A percentile compares a stretch with the other conserved stretches of the same genome.
Conservation (phyloP, 2,329 filamentous ascomycete species). For the Xylaria sp. region DNA sequence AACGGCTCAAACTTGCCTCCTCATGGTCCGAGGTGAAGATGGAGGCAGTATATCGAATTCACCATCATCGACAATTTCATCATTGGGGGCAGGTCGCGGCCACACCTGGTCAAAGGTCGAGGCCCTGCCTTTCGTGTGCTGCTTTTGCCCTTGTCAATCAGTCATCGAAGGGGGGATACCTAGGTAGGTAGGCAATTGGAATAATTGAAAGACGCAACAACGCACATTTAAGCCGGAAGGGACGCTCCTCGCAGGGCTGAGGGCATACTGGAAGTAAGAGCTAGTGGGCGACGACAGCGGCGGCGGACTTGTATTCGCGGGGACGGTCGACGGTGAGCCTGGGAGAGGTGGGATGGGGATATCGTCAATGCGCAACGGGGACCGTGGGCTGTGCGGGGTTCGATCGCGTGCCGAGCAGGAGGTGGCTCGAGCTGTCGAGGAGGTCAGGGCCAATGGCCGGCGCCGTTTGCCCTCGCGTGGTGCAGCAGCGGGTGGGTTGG, state of each 20-base stretch:
- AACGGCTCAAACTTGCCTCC: constrained; percentile 20
- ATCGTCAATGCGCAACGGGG: constrained; percentile 16
- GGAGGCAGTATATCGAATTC: constrained; percentile 10
- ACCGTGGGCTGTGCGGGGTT: constrained; percentile 21
- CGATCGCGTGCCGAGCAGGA: constrained; percentile 12
- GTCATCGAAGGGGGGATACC: neutral
- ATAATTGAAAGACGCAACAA: constrained; percentile 1
- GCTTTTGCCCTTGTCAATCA: neutral
- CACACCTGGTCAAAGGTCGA: constrained; percentile 13
- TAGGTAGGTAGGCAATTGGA: too few species aligned
- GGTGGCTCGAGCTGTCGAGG: constrained; percentile 14
- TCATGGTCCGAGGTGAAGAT: constrained; percentile 7
- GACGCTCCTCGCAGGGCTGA: constrained; percentile 10
- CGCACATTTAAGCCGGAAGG: constrained; percentile 5
- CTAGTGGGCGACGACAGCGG: constrained; percentile 7
- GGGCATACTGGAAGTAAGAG: constrained; percentile 14
- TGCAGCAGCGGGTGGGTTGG: constrained; percentile 13
- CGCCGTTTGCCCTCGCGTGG: constrained; percentile 17
- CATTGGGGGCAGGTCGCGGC: constrained; percentile 9
- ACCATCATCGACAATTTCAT: constrained; percentile 8
- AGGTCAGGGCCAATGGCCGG: constrained; percentile 20
- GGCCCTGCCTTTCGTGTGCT: constrained; percentile 9
- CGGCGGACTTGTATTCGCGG: constrained; percentile 3
- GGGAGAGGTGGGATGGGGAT: constrained; percentile 7
- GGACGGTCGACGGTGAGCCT: constrained; percentile 6